Percentiles rank a stretch among this genome's conserved stretches.
These are phyloP conservation scores for Pulveroboletus sp. DNA, from an alignment of 768 basidiomycete species.

Conservation along the genomic window DNA sequence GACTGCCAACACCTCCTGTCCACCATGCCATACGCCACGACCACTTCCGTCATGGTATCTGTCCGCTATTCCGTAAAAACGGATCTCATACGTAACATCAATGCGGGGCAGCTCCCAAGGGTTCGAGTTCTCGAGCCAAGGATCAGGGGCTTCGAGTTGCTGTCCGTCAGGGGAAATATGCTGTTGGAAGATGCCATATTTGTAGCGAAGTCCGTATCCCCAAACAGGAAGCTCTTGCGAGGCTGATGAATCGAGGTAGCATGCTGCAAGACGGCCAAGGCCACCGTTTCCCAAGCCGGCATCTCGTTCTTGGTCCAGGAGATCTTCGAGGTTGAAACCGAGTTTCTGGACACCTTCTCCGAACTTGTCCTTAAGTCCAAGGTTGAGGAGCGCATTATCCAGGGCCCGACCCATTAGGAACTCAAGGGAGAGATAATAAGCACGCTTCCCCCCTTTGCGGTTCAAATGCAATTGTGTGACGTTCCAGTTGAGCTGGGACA, in stretches of 20 bases:
- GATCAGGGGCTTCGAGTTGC: conserved; percentile 88
- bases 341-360: conserved; percentile 62
- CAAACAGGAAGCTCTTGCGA: conserved; percentile 89
- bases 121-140: conserved; percentile 85
- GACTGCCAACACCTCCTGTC: conserved; percentile 89
- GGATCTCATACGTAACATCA: conserved; percentile 79
- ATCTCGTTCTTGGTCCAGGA: conserved; percentile 86
- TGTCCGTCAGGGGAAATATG: conserved; percentile 80
- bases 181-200: conserved; percentile 95
- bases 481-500: conserved; percentile 72
- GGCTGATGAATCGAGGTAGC: conserved; percentile 92
- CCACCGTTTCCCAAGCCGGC: conserved; percentile 95
- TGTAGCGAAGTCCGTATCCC: conserved; percentile 92
- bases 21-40: conserved; percentile 75
- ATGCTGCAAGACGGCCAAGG: conserved; percentile 92
- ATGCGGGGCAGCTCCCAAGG: conserved; percentile 85
- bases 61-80: conserved; percentile 86
- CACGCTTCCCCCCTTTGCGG: conserved; percentile 80
- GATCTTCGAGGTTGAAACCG: conserved; percentile 86
- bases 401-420: conserved; percentile 83
- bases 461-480: conserved; percentile 72
- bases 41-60: conserved; percentile 53
- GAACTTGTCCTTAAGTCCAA: conserved; percentile 78
- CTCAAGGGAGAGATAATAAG: conserved; percentile 95
- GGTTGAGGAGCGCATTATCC: conserved; percentile 81